Evolutionary conservation across 2,329 filamentous ascomycete genomes (phyloP), one percentile per base, ranked within the genome.

Genomic region (Colletotrichum chlorophyti): DNA sequence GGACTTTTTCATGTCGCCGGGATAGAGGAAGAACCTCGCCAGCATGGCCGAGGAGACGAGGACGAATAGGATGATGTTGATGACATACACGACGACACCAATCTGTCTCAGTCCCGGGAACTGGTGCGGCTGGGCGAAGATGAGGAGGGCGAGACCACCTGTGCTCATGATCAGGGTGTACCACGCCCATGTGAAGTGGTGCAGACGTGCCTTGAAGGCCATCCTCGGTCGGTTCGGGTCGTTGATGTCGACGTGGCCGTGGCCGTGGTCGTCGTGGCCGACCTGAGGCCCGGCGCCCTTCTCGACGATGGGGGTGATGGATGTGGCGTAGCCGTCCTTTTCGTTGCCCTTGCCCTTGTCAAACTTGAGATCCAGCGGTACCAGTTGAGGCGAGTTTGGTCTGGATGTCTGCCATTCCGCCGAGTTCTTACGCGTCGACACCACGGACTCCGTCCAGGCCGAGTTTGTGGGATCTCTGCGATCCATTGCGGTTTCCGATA

Each of bases 161-260:
- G 88, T 91, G 43, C 86, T 89, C 89, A 92, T 92, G 2, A 88
- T 87, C 27, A 86, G 76, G 2, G 88, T 89, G 72, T 88, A 93
- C 88, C 89, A 91, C 15, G 85, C 86, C 87, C 86, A 88, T 1
- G 85, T 88, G 67, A 88, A 87, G 72, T 88, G 84, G 41, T 79
- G 73, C 23, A 85, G 70, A 4, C 83, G 73, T 52, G 79, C 66
- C 50, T 75, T 74, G 17, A 83, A 54, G 4, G 71, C 65, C 2
- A 82, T 64, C 48, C 71, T 76, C 3, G 72, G 74, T 14, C 72
- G 71, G 42, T 63, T 63, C 21, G 61, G 61, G 49, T 63, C 61
- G 49, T 63, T 62, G 53, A 62, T 59, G 61, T 63, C 61, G 37
- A 63, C 19, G 53, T 59, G 40, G 31, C 61, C 60, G 17, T 58